Percentiles rank a stretch among this genome's conserved stretches.
These are phyloP conservation scores for Withania somnifera DNA, from an alignment of 305 asterid species.

Conservation along the genomic window DNA sequence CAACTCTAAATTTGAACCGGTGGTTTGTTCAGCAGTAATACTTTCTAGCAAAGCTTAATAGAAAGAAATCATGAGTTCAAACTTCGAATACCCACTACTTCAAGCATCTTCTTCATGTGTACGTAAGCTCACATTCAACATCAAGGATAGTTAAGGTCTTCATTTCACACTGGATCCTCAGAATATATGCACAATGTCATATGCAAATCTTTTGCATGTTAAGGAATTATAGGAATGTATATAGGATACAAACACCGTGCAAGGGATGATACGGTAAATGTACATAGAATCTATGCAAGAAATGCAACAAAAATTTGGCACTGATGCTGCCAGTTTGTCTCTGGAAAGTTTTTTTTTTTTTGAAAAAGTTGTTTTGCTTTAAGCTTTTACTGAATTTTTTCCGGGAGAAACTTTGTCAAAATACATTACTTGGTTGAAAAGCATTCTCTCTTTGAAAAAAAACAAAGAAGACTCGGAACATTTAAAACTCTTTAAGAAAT, in stretches of 20 bases:
- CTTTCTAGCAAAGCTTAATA: background rate
- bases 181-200: slow-evolving; percentile 89
- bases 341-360: background rate
- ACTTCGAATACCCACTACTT: background rate
- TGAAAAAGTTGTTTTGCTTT: background rate
- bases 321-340: background rate
- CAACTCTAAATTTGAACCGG: background rate
- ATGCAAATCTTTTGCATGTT: slow-evolving; percentile 65
- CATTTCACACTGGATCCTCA: slow-evolving; percentile 25
- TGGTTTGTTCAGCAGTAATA: background rate
- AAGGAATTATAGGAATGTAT: slow-evolving; percentile 27
- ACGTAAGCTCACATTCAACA: background rate
- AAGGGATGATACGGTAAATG: background rate
- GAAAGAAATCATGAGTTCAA: background rate
- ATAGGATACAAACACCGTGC: background rate
- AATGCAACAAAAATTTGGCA: background rate
- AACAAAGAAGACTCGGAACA: background rate
- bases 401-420: background rate
- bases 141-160: background rate
- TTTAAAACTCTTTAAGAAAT: background rate
- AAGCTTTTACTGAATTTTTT: background rate
- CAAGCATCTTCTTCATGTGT: background rate
- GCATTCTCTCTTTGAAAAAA: background rate
- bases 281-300: background rate
- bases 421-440: background rate